Evolutionary conservation across 768 basidiomycete species (phyloP), one percentile per base, ranked within the genome.

Genomic region (Lepiota brunneoincarnata): DNA sequence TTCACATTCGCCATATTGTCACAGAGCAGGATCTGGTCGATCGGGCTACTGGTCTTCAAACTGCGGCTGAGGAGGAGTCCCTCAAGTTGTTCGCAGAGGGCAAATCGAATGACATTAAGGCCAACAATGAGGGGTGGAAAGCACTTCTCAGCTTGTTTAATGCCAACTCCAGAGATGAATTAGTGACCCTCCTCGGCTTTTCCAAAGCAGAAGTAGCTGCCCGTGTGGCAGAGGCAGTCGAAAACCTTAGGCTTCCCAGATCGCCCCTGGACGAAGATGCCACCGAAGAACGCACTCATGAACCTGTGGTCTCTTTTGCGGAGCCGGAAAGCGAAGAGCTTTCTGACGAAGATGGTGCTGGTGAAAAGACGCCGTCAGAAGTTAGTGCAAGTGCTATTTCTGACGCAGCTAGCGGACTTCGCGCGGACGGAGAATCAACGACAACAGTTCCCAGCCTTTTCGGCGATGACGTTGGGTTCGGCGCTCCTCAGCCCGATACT

Each of bases 361-460:
- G 75, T 9, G 77, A 75, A 15, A 79, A 81, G 46, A 87, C 87
- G 0, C 86, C 86, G 0, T 91, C 91, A 3, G 91, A 94, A 63
- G 68, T 86, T 52, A 90, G 87, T 63, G 76, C 74, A 2, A 78
- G 84, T 37, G 80, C 76, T 18, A 75, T 77, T 2, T 89, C 88
- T 6, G 86, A 87, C 57, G 75, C 75, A 5, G 81, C 84, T 2
- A 80, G 75, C 55, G 71, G 70, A 3, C 84, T 77, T 42, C 75
- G 75, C 10, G 81, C 76, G 0, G 89, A 89, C 43, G 81, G 80
- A 14, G 91, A 91, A 62, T 89, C 89, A 1, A 87, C 87, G 0
- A 94, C 91, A 0, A 94, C 91, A 3, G 93, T 84, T 3, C 89
- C 90, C 6, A 91, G 89, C 58, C 74, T 96, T 14, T 97, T 97